Conservation (phyloP, 306 rosid species). For the Citrullus colocynthis region DNA sequence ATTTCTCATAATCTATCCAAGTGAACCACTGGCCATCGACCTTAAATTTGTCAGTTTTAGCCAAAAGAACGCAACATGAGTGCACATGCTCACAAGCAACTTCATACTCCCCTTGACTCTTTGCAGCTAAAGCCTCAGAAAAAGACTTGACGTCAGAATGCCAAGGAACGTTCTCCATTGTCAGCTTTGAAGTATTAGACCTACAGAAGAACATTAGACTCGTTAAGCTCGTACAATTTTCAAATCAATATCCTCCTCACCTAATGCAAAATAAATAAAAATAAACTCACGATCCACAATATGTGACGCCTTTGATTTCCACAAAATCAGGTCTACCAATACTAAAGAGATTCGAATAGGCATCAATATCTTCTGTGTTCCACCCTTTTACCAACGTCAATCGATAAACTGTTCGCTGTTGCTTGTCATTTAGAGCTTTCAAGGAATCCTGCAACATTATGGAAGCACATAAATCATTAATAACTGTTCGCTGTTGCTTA, state of each 20-base stretch:
- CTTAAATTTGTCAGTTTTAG: conserved; percentile 78
- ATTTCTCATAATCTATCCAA: conserved; percentile 92
- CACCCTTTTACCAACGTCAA: conserved; percentile 92
- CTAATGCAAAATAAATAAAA: background rate
- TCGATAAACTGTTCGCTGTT: conserved; percentile 96
- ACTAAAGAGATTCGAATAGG: conserved; percentile 70
- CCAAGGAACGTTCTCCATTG: conserved; percentile 99
- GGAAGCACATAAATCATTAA: conserved; percentile 1
- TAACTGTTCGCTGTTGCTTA: conserved; percentile 87
- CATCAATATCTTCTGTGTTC: conserved; percentile 84
- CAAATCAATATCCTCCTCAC: background rate
- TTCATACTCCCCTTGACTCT: conserved; percentile 78
- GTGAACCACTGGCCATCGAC: conserved; percentile 82
- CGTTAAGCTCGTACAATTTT: conserved; percentile 12
- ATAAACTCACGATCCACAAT: conserved; percentile 83
- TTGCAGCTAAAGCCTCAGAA: conserved; percentile 69
- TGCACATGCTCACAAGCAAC: conserved; percentile 95
- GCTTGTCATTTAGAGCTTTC: conserved; percentile 66
- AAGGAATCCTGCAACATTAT: conserved; percentile 61
- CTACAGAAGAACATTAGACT: conserved; percentile 28
- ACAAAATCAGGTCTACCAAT: conserved; percentile 83
- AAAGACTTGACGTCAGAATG: conserved; percentile 88
- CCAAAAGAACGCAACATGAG: conserved; percentile 91
- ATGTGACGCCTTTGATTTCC: conserved; percentile 97
- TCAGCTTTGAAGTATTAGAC: conserved; percentile 81